These are phyloP conservation scores for Erodium maritimum DNA, from an alignment of 345 rosid species.

Conservation along the genomic window DNA sequence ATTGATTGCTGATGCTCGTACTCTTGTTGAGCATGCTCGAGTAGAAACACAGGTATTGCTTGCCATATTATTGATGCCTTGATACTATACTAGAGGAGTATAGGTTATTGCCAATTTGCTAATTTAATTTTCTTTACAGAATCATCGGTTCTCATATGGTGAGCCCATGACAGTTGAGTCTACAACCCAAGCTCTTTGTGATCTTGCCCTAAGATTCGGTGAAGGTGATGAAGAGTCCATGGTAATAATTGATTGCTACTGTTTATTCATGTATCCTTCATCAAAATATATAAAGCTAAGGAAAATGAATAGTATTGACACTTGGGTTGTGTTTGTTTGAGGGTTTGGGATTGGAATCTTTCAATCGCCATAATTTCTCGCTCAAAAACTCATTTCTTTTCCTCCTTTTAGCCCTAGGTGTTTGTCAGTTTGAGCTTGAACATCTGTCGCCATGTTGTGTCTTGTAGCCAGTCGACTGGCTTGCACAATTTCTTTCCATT, in stretches of 20 bases:
- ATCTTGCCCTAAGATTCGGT: conserved; percentile 85
- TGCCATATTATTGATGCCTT: background rate
- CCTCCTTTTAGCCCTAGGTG: too few relatives aligned
- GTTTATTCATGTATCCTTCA: background rate
- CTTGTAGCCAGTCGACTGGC: too few relatives aligned
- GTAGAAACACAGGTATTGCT: conserved; percentile 82
- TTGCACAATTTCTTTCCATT: too few relatives aligned
- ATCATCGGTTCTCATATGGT: conserved; percentile 87
- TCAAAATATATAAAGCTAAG: background rate
- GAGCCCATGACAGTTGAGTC: conserved; percentile 98
- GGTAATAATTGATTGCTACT: conserved; percentile 31
- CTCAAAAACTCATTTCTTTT: too few relatives aligned
- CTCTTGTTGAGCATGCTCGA: conserved; percentile 97
- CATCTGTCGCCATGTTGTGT: too few relatives aligned
- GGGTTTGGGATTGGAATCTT: too few relatives aligned
- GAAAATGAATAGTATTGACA: background rate
- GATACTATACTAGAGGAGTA: background rate
- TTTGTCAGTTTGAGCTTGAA: too few relatives aligned
- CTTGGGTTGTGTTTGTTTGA: too few relatives aligned
- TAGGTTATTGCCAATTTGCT: background rate
- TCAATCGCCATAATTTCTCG: too few relatives aligned
- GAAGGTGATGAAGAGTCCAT: conserved; percentile 99
- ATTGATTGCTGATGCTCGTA: conserved; percentile 92
- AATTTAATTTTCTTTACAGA: conserved; percentile 17
- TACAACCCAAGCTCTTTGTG: conserved; percentile 94